phyloP scores from a whole-genome alignment of 2,329 filamentous ascomycete genomes.

The Pyrenochaeta sp. region DNA sequence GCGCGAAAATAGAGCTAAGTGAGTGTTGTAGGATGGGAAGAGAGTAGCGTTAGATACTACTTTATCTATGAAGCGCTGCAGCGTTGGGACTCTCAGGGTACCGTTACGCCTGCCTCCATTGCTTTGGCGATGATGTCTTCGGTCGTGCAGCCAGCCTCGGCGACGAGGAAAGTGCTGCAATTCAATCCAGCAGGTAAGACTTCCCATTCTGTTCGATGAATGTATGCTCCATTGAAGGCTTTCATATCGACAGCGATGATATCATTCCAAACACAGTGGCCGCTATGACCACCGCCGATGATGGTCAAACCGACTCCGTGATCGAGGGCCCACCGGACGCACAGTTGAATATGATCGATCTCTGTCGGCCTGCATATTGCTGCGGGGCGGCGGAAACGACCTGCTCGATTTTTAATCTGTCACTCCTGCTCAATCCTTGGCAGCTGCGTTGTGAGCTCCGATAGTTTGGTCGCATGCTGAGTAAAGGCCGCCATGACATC shows the following conservation, averaged over 20 bases:
- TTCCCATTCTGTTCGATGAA: constrained; percentile 42
- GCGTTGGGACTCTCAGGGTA: constrained; percentile 67
- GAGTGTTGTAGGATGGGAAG: too few relatives aligned
- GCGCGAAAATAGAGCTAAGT: too few relatives aligned
- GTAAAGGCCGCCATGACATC: constrained; percentile 62
- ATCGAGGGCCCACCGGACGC: constrained; percentile 64
- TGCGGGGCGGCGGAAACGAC: constrained; percentile 55
- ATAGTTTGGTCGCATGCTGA: constrained; percentile 52
- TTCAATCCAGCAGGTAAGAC: constrained; percentile 19
- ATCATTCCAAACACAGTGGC: constrained; percentile 62
- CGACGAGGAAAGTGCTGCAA: constrained; percentile 55
- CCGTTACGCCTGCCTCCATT: constrained; percentile 58
- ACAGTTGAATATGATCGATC: constrained; percentile 60
- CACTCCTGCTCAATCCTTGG: constrained; percentile 37
- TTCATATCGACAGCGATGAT: constrained; percentile 67
- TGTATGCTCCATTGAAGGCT: constrained; percentile 60
- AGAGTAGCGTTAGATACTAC: too few relatives aligned
- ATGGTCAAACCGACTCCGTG: constrained; percentile 57
- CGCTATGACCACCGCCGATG: constrained; percentile 67
- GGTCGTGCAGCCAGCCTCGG: constrained; percentile 63
- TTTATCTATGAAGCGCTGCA: too few relatives aligned
- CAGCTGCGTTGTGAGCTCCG: constrained; percentile 54
- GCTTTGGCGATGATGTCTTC: constrained; percentile 61
- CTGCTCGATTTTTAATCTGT: constrained; percentile 62
- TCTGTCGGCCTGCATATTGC: constrained; percentile 56